Evolutionary conservation across 352 stramenopile species (phyloP), one percentile per base, ranked within the genome.

Genomic region (Phytopythium chamaehyphon): DNA sequence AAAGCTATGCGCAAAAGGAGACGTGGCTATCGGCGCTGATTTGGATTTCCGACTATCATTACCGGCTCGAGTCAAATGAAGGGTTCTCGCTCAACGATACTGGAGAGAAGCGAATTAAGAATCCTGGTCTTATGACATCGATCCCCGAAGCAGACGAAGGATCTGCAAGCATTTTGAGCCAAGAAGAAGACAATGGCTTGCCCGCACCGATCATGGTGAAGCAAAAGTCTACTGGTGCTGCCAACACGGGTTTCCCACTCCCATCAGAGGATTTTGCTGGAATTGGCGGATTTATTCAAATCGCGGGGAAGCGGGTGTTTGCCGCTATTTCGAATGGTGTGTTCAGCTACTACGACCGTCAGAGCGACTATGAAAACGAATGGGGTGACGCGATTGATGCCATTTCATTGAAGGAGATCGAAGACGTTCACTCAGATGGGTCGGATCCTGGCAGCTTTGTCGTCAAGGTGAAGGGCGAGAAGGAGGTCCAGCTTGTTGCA

Each of bases 41-140:
- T 22, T 95, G 84, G 84, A 59, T 90, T 10, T 91, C 82, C 3
- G 84, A 95, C 57, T 95, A 91, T 37, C 87, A 93, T 59, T 92
- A 83, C 54, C 64, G 81, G 2, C 54, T 21, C 26, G 54, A 70
- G 3, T 50, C 42, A 54, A 59, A 39, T 46, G 63, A 37, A 40
- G 62, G 46, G 28, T 59, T 31, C 48, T 69, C 46, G 66, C 48
- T 51, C 9, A 51, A 47, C 51, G 12, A 69, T 63, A 60, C 46
- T 49, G 64, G 61, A 18, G 53, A 55, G 3, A 84, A 84, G 39
- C 67, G 70, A 16, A 69, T 77, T 47, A 69, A 69, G 36, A 76
- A 56, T 33, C 66, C 69, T n/a, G 69, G 57, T 15, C 47, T 81
- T 19, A 86, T 78, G 73, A 66, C 57, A 45, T 64, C 61, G 39